phyloP scores from a whole-genome alignment of 2,329 filamentous ascomycete species.

The Neofusicoccum umdonicola region DNA sequence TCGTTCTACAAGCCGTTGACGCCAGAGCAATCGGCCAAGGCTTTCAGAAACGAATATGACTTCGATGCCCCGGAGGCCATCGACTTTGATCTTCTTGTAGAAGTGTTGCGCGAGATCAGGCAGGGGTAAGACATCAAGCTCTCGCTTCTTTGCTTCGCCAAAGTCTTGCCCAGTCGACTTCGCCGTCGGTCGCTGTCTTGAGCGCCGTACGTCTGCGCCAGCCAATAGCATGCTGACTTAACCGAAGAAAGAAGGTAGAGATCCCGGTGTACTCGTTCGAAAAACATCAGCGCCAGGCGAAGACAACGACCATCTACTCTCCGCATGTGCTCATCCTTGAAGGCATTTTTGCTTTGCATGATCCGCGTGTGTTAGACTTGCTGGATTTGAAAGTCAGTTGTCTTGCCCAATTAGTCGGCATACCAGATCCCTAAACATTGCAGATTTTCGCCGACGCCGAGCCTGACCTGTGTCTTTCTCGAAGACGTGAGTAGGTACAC shows the following conservation, averaged over 20 bases:
- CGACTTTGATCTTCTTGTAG: conserved; percentile 86
- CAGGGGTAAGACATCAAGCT: conserved; percentile 65
- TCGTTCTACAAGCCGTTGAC: conserved; percentile 94
- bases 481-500: conserved; percentile 62
- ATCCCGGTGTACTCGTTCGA: conserved; percentile 95
- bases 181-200: neutral
- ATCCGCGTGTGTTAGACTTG: conserved; percentile 78
- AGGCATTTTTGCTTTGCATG: conserved; percentile 92
- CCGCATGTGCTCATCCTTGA: conserved; percentile 94
- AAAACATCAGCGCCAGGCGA: conserved; percentile 75
- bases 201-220: neutral
- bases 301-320: conserved; percentile 89
- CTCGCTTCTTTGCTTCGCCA: neutral
- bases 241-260: conserved; percentile 72
- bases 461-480: conserved; percentile 85
- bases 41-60: conserved; percentile 89
- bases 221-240: conserved; percentile 20
- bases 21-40: conserved; percentile 72
- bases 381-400: conserved; percentile 77
- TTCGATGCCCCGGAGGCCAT: conserved; percentile 94
- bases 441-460: conserved; percentile 96
- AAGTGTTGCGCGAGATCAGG: conserved; percentile 80
- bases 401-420: too few species aligned
- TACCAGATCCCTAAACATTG: neutral
- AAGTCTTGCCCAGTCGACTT: neutral